A percentile compares a stretch with the other conserved stretches of the same genome.
phyloP scores from a whole-genome alignment of 164 flowering plant genomes.

The Vitis rupestris region DNA sequence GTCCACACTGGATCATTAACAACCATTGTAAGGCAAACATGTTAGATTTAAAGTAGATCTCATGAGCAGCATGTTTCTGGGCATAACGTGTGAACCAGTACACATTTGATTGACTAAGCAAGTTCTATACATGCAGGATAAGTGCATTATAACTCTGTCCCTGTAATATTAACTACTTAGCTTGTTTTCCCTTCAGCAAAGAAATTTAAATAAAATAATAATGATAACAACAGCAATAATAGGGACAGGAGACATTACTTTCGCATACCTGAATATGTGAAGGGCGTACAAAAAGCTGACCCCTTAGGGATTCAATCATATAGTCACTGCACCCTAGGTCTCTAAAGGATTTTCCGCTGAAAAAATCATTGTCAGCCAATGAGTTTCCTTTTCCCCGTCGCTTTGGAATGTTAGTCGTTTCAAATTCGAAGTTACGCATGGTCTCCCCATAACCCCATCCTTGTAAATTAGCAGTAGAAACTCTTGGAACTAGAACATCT shows the following conservation, averaged over 20 bases:
- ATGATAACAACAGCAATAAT: background rate
- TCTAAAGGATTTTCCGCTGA: constrained; percentile 63
- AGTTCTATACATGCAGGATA: no score
- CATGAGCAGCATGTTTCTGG: no score
- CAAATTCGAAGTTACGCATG: constrained; percentile 12
- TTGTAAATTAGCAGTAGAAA: constrained; percentile 32
- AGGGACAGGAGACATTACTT: background rate
- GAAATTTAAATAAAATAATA: background rate
- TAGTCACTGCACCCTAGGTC: constrained; percentile 69
- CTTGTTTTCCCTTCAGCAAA: no score
- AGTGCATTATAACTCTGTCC: no score
- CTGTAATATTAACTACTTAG: no score
- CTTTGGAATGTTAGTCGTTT: constrained; percentile 17
- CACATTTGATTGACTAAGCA: no score
- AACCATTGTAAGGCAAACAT: no score
- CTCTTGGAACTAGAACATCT: constrained; percentile 25
- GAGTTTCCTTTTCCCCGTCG: constrained; percentile 24
- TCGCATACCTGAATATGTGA: constrained; percentile 86
- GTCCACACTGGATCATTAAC: no score
- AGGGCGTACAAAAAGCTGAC: constrained; percentile 54
- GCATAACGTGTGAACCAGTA: no score
- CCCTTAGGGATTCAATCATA: constrained; percentile 62
- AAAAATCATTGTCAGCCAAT: constrained; percentile 47
- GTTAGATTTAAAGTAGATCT: no score
- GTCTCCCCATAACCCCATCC: constrained; percentile 57